phyloP scores from a whole-genome alignment of 345 rosid genomes.

The Ceriops zippeliana region DNA sequence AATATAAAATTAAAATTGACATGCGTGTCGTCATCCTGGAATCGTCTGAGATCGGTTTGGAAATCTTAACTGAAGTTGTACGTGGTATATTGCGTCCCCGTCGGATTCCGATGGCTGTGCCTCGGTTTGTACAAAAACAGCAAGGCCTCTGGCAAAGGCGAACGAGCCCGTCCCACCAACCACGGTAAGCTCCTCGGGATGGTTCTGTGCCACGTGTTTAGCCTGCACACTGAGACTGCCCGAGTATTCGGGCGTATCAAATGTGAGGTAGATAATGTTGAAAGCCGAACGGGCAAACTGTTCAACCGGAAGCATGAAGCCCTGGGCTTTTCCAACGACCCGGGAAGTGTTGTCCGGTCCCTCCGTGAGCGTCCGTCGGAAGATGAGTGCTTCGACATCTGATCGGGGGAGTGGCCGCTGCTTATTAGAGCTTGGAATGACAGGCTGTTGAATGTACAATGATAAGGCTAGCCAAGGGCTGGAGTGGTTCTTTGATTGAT shows the following conservation, averaged over 20 bases:
- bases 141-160: constrained; percentile 74
- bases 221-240: constrained; percentile 70
- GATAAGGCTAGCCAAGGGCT: constrained; percentile 62
- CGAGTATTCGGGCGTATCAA: constrained; percentile 45
- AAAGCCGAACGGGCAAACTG: constrained; percentile 59
- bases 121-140: constrained; percentile 42
- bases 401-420: constrained; percentile 11
- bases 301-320: constrained; percentile 63
- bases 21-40: constrained; percentile 34
- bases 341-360: constrained; percentile 71
- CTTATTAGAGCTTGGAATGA: constrained; percentile 16
- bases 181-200: constrained; percentile 49
- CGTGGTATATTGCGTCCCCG: constrained; percentile 48
- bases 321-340: constrained; percentile 67
- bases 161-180: constrained; percentile 84
- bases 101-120: constrained; percentile 6
- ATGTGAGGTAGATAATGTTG: constrained; percentile 64
- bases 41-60: constrained; percentile 47
- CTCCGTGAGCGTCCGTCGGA: constrained; percentile 56
- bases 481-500: constrained; percentile 10
- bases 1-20: too few relatives aligned
- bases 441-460: constrained; percentile 63
- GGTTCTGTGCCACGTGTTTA: constrained; percentile 33
- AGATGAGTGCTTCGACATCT: constrained; percentile 49
- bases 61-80: constrained; percentile 68